Base-by-base conservation (phyloP, 1,284 basidiomycete genomes). In the Mycosarcoma mackinlayi region DNA sequence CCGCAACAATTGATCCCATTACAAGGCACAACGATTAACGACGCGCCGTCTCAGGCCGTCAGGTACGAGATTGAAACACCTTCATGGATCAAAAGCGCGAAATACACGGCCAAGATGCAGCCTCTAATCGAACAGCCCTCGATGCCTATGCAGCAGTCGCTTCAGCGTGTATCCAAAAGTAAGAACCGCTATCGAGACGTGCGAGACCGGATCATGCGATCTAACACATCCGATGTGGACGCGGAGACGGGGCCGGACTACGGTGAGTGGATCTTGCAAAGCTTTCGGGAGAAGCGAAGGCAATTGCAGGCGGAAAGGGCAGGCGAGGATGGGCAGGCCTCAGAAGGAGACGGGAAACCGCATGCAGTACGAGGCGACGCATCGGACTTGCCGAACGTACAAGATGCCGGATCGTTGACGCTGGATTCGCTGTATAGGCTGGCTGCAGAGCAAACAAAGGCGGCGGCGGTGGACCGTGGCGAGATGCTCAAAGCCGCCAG, bases 101-200 rank as follows among this genome's bases (percentile, higher is more conserved):
- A 48, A 21, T 70, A 64, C 41, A 64, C 67, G 6, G 52, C 67
- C 28, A 56, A 50, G 33, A 46, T 70, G 52, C 58, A 57, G n/a
- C 56, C 56, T 7, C 64, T 61, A 61, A 38, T 70, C 19, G 61
- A 70, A 31, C 25, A 51, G 18, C 23, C 45, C n/a, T 40, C 45
- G 2, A 46, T 53, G 11, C 56, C 56, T 6, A 49, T 57, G 53
- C 51, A 70, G 25, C 27, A 34, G 40, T 46, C 57, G 34, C 35
- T 60, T 3, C 37, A 53, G 31, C 56, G 67, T 9, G 31, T 39
- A 10, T 25, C 35, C 0, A 16, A 31, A 5, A 70, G 48, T 42
- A 47, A 50, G 28, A 18, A 46, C 19, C 34, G 44, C 4, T 69
- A 69, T 34, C 21, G 25, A 6, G 54, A 52, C 16, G 34, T 45